phyloP scores from a whole-genome alignment of 2,329 filamentous ascomycete genomes.

The Amesomyces nigricolor region DNA sequence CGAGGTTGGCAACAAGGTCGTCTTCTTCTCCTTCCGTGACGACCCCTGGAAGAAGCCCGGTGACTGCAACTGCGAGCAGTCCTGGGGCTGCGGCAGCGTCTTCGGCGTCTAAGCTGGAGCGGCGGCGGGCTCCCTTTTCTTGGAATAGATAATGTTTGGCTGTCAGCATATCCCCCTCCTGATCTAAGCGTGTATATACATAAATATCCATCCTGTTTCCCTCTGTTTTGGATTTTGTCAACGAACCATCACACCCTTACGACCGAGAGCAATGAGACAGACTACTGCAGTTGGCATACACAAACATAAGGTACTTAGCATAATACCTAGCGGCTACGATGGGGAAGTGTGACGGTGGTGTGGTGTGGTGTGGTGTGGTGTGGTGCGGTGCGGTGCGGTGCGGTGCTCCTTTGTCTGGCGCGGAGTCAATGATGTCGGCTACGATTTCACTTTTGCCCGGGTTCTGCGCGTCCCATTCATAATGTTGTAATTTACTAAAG shows the following conservation, averaged over 20 bases:
- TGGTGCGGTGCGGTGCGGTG: no score
- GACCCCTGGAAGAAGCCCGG: constrained; percentile 77
- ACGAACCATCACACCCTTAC: not conserved
- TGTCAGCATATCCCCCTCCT: constrained; percentile 1
- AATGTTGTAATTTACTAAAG: constrained; percentile 17
- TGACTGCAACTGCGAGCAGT: constrained; percentile 67
- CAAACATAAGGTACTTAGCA: not conserved
- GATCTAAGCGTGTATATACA: constrained; percentile 14
- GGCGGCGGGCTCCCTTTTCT: not conserved
- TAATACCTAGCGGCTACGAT: no score
- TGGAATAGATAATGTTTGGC: constrained; percentile 4
- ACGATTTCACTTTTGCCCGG: constrained; percentile 9
- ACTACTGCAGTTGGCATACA: constrained; percentile 11
- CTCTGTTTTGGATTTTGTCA: not conserved
- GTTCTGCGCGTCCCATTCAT: constrained; percentile 15
- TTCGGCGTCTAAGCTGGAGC: constrained; percentile 33
- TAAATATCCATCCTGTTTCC: not conserved
- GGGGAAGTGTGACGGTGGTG: not conserved
- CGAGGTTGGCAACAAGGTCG: constrained; percentile 59
- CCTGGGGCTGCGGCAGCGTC: constrained; percentile 63
- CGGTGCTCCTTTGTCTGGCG: not conserved
- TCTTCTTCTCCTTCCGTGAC: constrained; percentile 76
- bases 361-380: no score
- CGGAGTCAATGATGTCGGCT: constrained; percentile 9
- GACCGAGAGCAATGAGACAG: constrained; percentile 8